Conservation (phyloP, 352 stramenopile genomes). For the Phytophthora europaea region DNA sequence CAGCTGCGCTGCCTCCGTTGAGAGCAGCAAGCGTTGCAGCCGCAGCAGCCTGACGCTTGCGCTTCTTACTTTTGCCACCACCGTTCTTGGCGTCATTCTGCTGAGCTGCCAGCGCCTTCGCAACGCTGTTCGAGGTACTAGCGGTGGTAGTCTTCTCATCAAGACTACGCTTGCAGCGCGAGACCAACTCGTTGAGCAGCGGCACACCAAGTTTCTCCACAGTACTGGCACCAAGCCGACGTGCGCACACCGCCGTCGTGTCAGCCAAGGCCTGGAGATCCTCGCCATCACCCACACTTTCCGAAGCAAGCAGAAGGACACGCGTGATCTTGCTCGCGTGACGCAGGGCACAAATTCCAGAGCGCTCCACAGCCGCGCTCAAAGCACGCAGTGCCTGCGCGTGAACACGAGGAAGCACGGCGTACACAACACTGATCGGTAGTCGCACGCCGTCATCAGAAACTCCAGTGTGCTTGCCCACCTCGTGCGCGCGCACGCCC, state of each 20-base stretch:
- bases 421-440: constrained; percentile 78
- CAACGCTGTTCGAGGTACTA: constrained; percentile 17
- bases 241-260: constrained; percentile 60
- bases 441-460: constrained; percentile 84
- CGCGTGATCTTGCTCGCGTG: constrained; percentile 74
- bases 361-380: constrained; percentile 49
- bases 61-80: constrained; percentile 83
- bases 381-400: constrained; percentile 55
- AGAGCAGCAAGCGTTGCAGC: constrained; percentile 53
- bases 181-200: constrained; percentile 69
- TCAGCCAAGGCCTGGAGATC: constrained; percentile 60
- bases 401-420: constrained; percentile 69
- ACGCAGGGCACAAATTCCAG: constrained; percentile 71
- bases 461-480: constrained; percentile 85
- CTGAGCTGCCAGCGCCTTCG: constrained; percentile 24
- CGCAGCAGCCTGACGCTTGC: constrained; percentile 76
- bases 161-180: constrained; percentile 63
- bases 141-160: constrained; percentile 33
- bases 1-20: constrained; percentile 27
- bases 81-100: constrained; percentile 33
- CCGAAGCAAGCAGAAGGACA: constrained; percentile 66
- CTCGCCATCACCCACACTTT: constrained; percentile 47
- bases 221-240: constrained; percentile 68
- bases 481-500: constrained; percentile 68
- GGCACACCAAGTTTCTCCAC: constrained; percentile 79